Evolutionary conservation across 179 eudicot genomes (phyloP).

Genomic region (Beta corolliflora): DNA sequence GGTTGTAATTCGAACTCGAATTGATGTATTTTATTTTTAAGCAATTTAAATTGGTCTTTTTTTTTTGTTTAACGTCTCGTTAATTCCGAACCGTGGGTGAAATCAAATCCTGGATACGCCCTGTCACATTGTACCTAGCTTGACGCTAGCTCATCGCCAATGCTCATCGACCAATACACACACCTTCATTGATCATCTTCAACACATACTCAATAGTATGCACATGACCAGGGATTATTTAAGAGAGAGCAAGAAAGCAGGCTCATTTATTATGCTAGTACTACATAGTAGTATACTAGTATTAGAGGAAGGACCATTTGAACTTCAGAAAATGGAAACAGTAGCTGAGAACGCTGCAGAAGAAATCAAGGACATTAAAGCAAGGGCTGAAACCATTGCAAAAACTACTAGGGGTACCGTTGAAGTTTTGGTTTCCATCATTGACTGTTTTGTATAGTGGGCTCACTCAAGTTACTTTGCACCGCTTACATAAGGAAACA

Average conservation of each 20-base stretch:
- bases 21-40: too few species aligned
- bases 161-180: too few species aligned
- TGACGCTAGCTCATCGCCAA: too few species aligned
- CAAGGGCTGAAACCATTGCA: too few species aligned
- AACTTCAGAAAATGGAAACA: slow-evolving; percentile 19
- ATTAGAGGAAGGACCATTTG: slow-evolving; percentile 28
- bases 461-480: slow-evolving; percentile 1
- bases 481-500: not conserved
- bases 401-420: slow-evolving; percentile 14
- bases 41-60: too few species aligned
- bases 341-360: slow-evolving; percentile 3
- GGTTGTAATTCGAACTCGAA: too few species aligned
- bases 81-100: too few species aligned
- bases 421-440: slow-evolving; percentile 26
- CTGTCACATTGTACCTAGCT: too few species aligned
- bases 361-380: not conserved
- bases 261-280: slow-evolving; percentile 26
- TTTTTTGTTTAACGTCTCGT: too few species aligned
- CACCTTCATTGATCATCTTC: too few species aligned
- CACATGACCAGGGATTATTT: not conserved
- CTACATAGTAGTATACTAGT: slow-evolving; percentile 1
- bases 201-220: too few species aligned
- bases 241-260: not conserved
- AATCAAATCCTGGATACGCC: too few species aligned
- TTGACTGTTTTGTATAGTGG: slow-evolving; percentile 1